Evolutionary conservation across 805 yeast species (phyloP), one percentile per base, ranked within the genome.

Genomic region (Wickerhamomyces chaumierensis): DNA sequence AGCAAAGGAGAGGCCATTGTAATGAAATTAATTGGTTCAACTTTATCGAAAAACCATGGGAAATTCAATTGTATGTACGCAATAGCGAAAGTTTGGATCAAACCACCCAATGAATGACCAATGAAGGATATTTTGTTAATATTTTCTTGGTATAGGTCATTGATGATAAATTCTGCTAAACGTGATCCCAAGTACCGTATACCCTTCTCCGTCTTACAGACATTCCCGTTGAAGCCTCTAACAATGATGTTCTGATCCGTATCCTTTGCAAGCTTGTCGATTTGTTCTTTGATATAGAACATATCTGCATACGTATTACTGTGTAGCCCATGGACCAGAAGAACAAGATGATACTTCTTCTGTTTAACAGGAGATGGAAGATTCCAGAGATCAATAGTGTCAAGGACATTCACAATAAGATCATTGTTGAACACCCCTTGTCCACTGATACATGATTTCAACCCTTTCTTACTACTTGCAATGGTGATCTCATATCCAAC

Each of bases 51-150:
- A 43, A 82, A 75, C 70, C 78, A 69, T 0, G 90, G 86, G 54
- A 73, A 78, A 47, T 78, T 80, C 42, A 66, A 66, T 38, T 73
- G 70, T 29, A 83, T 65, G 50, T 81, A 83, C 0, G 88, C 83
- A 28, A 83, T 70, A 2, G 90, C 80, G 59, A 82, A 83, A 0
- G 86, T 71, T 55, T 83, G 94, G 3, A 78, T 73, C 33, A 79
- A 57, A 0, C 94, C 94, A 35, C 94, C 94, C 20, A 83, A 56
- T 0, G 92, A 82, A 55, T 83, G 94, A 0, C 83, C 87, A 34
- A 83, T 63, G 49, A 83, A 82, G 1, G 94, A 82, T 7, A 83
- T 73, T 44, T 71, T 74, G 1, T 42, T 41, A 0, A 78, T 66
- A 2, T 61, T 48, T 4, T 66, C 69, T 39, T 65, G 61, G 27